Evolutionary conservation across 805 yeast species (phyloP), one percentile per base, ranked within the genome.

Genomic region (Lipomyces spencermartinsiae): DNA sequence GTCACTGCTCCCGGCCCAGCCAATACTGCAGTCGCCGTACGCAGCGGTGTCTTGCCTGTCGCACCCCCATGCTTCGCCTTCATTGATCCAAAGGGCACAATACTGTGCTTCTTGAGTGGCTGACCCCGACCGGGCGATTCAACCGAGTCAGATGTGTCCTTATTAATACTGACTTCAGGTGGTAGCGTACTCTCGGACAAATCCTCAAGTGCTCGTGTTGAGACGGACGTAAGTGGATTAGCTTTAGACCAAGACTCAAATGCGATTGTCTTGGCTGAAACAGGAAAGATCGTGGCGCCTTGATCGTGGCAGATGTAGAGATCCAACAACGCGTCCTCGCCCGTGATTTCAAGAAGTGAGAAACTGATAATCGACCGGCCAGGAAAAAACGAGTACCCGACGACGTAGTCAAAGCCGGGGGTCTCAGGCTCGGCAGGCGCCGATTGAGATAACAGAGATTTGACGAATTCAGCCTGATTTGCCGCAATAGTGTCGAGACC

Each of bases 211-310:
- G 46, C 61, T 46, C 33, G 19, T 1, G 54, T 51, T 4, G 33
- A 37, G n/a, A 56, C 67, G 37, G 53, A 46, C 1, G 51, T 7
- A 19, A 61, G 65, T 1, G 37, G 61, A 22, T 55, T 37, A 8
- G 68, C 72, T 7, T 51, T 35, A 9, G 43, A 7, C 68, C 71
- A 68, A 4, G 29, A n/a, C 10, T 56, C 59, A 55, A 58, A 61
- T 14, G 71, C 72, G 33, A 67, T 59, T 2, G 58, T 56, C 2
- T 25, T n/a, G 3, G 63, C 25, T 7, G 35, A 8, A 43, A 69
- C 71, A 7, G 72, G 65, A 33, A 49, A 64, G 19, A 67, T 69
- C 2, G 66, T 68, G 29, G 72, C 72, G 16, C 72, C 72, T 4
- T 51, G 61, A 22, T 53, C 49, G 54, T 64, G 62, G 53, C 65